A percentile compares a stretch with the other conserved stretches of the same genome.
Conservation (phyloP, 371 early-diverging fungal genomes). For the Catenaria anguillulae region DNA sequence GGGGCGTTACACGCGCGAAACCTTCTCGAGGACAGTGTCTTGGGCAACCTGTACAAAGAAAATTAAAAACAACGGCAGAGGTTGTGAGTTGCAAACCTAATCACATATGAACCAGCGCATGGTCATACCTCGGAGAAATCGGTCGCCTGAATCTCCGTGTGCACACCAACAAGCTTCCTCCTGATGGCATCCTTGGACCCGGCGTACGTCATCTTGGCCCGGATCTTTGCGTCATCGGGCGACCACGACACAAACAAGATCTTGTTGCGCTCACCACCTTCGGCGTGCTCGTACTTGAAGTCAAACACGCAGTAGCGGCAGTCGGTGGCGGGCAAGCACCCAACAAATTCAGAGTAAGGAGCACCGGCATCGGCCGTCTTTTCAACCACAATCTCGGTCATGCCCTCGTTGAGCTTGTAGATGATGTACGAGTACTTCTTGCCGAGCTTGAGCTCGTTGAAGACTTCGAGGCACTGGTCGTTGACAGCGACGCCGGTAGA, state of each 20-base stretch:
- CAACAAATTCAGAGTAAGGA: slow-evolving; percentile 51
- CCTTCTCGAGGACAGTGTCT: too few species aligned
- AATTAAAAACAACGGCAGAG: too few species aligned
- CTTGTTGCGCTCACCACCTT: slow-evolving; percentile 58
- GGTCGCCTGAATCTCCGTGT: slow-evolving; percentile 71
- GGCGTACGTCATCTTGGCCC: slow-evolving; percentile 83
- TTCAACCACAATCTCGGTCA: slow-evolving; percentile 50
- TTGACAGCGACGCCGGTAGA: slow-evolving; percentile 54
- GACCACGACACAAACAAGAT: slow-evolving; percentile 46
- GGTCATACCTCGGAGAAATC: slow-evolving; percentile 49
- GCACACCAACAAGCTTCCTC: slow-evolving; percentile 55
- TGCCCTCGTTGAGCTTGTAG: slow-evolving; percentile 54
- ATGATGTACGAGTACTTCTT: slow-evolving; percentile 59
- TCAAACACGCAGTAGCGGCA: slow-evolving; percentile 77
- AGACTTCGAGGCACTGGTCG: slow-evolving; percentile 42
- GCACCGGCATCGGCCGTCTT: slow-evolving; percentile 27
- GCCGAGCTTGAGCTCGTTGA: slow-evolving; percentile 52
- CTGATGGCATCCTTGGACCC: slow-evolving; percentile 70
- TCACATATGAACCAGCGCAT: too few species aligned
- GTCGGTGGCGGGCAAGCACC: slow-evolving; percentile 41
- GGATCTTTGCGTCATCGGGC: slow-evolving; percentile 63
- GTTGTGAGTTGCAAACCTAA: too few species aligned
- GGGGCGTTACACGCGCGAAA: too few species aligned
- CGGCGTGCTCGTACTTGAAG: slow-evolving; percentile 50
- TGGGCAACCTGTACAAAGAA: too few species aligned